These are phyloP conservation scores for Paspalum notatum DNA, from an alignment of 176 grass and related monocot genomes.

Conservation along the genomic window DNA sequence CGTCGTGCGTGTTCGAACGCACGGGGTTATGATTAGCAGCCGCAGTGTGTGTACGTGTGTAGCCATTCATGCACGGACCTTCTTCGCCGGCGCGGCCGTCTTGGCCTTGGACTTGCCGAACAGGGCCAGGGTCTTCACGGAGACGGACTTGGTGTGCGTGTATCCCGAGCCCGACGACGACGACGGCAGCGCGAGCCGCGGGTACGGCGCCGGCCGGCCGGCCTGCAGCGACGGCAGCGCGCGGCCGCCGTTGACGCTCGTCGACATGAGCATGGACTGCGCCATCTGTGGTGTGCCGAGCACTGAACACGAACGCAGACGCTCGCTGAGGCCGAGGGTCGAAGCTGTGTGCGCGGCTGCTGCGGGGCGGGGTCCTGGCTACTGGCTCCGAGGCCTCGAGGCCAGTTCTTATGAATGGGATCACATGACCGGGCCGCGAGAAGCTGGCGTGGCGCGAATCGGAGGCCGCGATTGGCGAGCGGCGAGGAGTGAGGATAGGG, in stretches of 20 bases:
- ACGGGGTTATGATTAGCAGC: too few species aligned
- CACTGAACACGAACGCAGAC: not conserved
- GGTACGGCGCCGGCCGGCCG: slow-evolving; percentile 41
- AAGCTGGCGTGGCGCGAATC: slow-evolving; percentile 25
- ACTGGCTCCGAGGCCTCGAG: not conserved
- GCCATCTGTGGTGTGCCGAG: slow-evolving; percentile 44
- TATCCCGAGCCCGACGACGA: not conserved
- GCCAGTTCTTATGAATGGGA: slow-evolving; percentile 35
- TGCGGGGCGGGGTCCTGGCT: not conserved
- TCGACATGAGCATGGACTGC: slow-evolving; percentile 86
- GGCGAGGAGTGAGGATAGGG: slow-evolving; percentile 54
- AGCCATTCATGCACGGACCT: slow-evolving; percentile 41
- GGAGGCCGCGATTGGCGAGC: slow-evolving; percentile 30
- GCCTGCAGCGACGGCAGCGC: slow-evolving; percentile 45
- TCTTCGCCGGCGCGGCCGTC: slow-evolving; percentile 63
- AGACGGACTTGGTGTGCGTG: slow-evolving; percentile 38
- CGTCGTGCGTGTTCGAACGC: not conserved
- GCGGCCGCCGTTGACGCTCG: slow-evolving; percentile 54
- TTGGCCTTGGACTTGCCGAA: slow-evolving; percentile 87
- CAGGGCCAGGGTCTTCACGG: slow-evolving; percentile 61
- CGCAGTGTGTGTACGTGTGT: not conserved
- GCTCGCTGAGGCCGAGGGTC: not conserved
- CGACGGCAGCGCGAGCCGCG: slow-evolving; percentile 28
- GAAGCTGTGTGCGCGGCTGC: not conserved
- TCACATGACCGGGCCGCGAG: not conserved